A percentile compares a stretch with the other conserved stretches of the same genome.
phyloP scores from a whole-genome alignment of 495 filamentous ascomycete species.

The Aspergillus hancockii region DNA sequence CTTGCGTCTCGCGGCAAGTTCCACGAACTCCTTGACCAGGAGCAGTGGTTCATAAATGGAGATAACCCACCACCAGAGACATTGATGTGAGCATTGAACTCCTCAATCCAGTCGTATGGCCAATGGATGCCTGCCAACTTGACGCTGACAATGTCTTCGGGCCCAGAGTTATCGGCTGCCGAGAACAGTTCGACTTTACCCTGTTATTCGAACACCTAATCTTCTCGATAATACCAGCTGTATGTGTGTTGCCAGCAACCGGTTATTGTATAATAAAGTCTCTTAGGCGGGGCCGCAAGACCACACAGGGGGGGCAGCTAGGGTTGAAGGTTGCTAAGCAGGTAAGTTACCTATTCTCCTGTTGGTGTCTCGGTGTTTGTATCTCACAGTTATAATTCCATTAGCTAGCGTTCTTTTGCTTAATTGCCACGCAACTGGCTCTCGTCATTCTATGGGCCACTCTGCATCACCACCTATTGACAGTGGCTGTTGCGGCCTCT shows the following conservation, averaged over 20 bases:
- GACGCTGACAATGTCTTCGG: neutral
- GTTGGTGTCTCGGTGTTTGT: neutral
- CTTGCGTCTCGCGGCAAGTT: too few species aligned
- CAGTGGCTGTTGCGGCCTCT: neutral
- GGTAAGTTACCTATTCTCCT: neutral
- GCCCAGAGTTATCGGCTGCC: neutral
- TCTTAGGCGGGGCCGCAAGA: neutral
- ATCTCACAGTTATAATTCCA: neutral
- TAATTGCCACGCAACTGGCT: neutral
- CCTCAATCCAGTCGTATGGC: too few species aligned
- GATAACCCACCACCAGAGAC: too few species aligned
- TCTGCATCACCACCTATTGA: neutral
- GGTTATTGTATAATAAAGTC: neutral
- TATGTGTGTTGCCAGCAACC: neutral
- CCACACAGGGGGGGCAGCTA: neutral
- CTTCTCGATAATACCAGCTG: neutral
- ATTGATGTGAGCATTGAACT: too few species aligned
- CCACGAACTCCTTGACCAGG: too few species aligned
- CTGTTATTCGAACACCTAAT: neutral
- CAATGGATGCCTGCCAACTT: too few species aligned
- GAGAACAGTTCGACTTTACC: neutral
- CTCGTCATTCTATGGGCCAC: neutral
- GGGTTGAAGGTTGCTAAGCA: neutral
- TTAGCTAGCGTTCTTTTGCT: neutral
- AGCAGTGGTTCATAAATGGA: too few species aligned